These are phyloP conservation scores for Fusarium vanettenii DNA, from an alignment of 2,329 filamentous ascomycete species.

Conservation along the genomic window DNA sequence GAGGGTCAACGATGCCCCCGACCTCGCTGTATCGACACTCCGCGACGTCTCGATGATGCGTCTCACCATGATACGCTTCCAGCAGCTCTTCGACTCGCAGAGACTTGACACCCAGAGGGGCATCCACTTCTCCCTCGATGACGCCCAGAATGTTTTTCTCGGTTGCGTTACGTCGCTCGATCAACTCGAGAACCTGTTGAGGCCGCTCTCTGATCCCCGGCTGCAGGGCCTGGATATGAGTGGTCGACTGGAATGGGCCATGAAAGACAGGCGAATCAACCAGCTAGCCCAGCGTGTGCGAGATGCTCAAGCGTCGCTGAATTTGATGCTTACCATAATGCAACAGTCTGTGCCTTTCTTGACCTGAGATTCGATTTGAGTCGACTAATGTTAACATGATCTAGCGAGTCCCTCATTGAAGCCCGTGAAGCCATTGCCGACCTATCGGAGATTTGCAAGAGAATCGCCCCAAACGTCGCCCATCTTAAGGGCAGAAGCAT, in stretches of 20 bases:
- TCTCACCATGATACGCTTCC: neutral
- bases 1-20: neutral
- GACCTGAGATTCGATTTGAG: no score
- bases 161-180: neutral
- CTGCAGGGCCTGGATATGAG: neutral
- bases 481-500: neutral
- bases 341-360: neutral
- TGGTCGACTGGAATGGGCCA: neutral
- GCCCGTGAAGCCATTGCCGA: neutral
- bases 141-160: neutral
- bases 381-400: neutral
- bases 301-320: neutral
- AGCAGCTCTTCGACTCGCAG: neutral
- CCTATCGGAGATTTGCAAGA: neutral
- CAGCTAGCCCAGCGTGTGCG: neutral
- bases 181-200: neutral
- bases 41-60: neutral
- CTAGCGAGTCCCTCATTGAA: neutral
- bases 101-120: neutral
- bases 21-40: neutral
- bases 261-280: neutral
- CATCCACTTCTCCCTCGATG: neutral
- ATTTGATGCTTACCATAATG: neutral
- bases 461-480: neutral
- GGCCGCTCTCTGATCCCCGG: neutral